Evolutionary conservation across 1,284 basidiomycete genomes (phyloP).

Genomic region (Peniophora sp.): DNA sequence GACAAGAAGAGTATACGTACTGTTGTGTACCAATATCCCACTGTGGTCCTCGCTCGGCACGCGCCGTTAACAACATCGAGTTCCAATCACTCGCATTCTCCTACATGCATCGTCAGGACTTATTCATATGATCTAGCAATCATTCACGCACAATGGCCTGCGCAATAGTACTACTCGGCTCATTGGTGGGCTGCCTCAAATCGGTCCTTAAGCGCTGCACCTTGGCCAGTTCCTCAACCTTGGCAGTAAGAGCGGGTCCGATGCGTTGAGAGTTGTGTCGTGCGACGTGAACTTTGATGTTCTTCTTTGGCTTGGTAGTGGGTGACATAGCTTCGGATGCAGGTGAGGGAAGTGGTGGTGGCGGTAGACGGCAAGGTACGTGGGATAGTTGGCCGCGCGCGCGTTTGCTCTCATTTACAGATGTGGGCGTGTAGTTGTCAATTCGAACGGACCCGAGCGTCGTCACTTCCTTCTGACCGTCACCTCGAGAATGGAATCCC

Average conservation of each 20-base stretch:
- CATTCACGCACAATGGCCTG: conserved; percentile 49
- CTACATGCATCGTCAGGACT: conserved; percentile 25
- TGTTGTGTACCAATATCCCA: conserved; percentile 82
- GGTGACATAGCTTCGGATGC: conserved; percentile 40
- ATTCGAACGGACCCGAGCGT: not conserved
- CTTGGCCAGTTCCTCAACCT: conserved; percentile 50
- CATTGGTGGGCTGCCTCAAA: conserved; percentile 53
- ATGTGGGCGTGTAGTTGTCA: not conserved
- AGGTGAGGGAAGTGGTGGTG: conserved; percentile 1
- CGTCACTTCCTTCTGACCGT: not conserved
- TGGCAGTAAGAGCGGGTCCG: conserved; percentile 49
- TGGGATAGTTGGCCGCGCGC: not conserved
- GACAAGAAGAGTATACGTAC: conserved; percentile 29
- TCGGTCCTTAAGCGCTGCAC: conserved; percentile 41
- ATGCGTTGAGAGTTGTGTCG: conserved; percentile 68
- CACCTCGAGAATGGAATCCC: too few species aligned
- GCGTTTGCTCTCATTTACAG: not conserved
- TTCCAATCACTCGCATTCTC: conserved; percentile 82
- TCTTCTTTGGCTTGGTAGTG: conserved; percentile 33
- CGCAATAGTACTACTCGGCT: conserved; percentile 38
- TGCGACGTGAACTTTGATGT: conserved; percentile 59
- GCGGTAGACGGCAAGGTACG: conserved; percentile 1
- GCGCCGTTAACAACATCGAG: conserved; percentile 64
- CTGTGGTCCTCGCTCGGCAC: conserved; percentile 73
- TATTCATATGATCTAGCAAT: not conserved